Evolutionary conservation across 495 filamentous ascomycete genomes (phyloP), one percentile per base, ranked within the genome.

Genomic region (Usnea hakonensis): DNA sequence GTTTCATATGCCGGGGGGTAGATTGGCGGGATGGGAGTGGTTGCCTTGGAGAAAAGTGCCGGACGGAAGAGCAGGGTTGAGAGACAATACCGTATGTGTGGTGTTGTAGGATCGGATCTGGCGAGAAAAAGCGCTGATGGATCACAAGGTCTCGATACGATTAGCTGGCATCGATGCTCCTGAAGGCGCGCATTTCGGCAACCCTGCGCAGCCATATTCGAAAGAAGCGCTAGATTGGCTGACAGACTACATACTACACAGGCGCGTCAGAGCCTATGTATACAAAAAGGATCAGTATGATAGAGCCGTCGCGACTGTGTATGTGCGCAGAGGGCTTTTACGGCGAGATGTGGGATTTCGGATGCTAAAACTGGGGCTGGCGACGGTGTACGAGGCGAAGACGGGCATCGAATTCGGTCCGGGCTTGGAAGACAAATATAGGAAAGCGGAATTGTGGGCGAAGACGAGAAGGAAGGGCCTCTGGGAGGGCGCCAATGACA

Each of bases 91-190:
- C 28, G 91, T 95, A 74, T 53, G 83, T 78, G 30, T 36, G 33
- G 23, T 23, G 21, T 41, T 4, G 26, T 57, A 17, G 21, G 3
- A 37, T 11, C 55, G 5, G 10, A 46, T 26, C 16, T 36, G 8
- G 35, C 21, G n/a, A 44, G 53, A 53, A 40, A 13, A 9, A 48
- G 37, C 26, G 53, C 64, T 62, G 55, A 59, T 32, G 28, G 46
- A 28, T 55, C 30, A 17, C 23, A 57, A 81, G 77, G 86, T 98
- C 56, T 86, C 91, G 54, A 79, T 98, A 62, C 89, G 94, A 41
- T 74, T 98, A 43, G 95, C 94, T 10, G 94, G 94, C 40, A 73
- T 97, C 52, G 94, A 98, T 70, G 95, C 94, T 21, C 94, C 94
- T 2, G 94, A 98, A 75, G 75, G 87, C 43, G 88, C 90, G 5